Evolutionary conservation across 164 flowering plant species (phyloP).

Genomic region (Santalum album): DNA sequence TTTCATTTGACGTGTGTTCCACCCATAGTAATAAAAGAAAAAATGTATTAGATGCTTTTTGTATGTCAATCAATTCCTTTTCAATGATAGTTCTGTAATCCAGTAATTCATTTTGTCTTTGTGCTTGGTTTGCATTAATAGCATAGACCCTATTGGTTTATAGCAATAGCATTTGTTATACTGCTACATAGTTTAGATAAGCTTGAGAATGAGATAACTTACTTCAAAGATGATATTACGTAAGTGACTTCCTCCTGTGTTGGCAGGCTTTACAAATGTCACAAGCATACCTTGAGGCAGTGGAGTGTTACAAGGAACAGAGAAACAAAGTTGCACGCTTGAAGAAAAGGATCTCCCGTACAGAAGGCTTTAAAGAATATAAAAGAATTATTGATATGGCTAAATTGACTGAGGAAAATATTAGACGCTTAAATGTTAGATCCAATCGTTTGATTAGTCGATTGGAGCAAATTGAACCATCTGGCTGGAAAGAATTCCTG

Average conservation of each 20-base stretch:
- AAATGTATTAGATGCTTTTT: background rate
- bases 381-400: constrained; percentile 59
- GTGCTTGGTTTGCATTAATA: too few species aligned
- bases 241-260: background rate
- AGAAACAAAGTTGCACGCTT: constrained; percentile 68
- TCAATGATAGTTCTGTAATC: too few species aligned
- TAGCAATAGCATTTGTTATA: too few species aligned
- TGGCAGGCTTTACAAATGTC: constrained; percentile 48
- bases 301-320: constrained; percentile 62
- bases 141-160: too few species aligned
- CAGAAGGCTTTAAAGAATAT: constrained; percentile 75
- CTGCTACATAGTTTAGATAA: too few species aligned
- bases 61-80: background rate
- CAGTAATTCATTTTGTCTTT: too few species aligned
- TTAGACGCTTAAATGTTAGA: constrained; percentile 61
- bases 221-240: background rate
- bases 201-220: too few species aligned
- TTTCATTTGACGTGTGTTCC: background rate
- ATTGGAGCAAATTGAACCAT: constrained; percentile 88
- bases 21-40: background rate
- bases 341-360: constrained; percentile 77
- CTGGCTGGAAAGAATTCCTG: constrained; percentile 97
- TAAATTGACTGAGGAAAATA: constrained; percentile 66
- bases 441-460: constrained; percentile 58
- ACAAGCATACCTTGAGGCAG: constrained; percentile 43